Conservation (phyloP, 345 rosid genomes). For the Eucalyptus camaldulensis region DNA sequence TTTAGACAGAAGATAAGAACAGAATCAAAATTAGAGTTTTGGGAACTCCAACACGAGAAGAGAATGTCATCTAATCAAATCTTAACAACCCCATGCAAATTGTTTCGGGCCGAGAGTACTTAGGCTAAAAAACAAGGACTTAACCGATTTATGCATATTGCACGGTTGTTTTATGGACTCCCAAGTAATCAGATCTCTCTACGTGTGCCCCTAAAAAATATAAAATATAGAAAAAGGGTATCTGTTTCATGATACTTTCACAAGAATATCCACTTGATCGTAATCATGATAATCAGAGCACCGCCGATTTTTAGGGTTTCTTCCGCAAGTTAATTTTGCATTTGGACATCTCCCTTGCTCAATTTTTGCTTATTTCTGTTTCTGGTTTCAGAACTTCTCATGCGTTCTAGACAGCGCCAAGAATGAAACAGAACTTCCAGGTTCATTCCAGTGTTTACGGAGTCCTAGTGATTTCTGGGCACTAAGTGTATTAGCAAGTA, state of each 20-base stretch:
- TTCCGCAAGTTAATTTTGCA: background rate
- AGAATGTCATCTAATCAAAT: background rate
- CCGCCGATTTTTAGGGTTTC: background rate
- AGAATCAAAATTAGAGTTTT: background rate
- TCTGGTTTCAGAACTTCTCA: background rate
- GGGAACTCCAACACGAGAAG: background rate
- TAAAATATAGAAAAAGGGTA: background rate
- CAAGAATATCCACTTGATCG: background rate
- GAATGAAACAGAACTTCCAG: background rate
- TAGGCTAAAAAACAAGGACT: background rate
- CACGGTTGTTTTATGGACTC: background rate
- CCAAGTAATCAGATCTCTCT: background rate
- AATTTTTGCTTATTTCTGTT: background rate
- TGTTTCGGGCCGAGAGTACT: background rate
- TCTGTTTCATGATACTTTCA: background rate
- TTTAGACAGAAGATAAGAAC: background rate
- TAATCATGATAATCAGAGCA: background rate
- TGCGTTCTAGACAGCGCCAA: background rate
- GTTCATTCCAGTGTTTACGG: background rate
- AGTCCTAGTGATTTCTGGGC: background rate
- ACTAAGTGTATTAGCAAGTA: background rate
- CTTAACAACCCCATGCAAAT: background rate
- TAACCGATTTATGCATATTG: background rate
- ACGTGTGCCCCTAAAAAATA: background rate
- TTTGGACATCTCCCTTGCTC: background rate